Conservation (phyloP, 768 basidiomycete genomes). For the Vishniacozyma victoriae region DNA sequence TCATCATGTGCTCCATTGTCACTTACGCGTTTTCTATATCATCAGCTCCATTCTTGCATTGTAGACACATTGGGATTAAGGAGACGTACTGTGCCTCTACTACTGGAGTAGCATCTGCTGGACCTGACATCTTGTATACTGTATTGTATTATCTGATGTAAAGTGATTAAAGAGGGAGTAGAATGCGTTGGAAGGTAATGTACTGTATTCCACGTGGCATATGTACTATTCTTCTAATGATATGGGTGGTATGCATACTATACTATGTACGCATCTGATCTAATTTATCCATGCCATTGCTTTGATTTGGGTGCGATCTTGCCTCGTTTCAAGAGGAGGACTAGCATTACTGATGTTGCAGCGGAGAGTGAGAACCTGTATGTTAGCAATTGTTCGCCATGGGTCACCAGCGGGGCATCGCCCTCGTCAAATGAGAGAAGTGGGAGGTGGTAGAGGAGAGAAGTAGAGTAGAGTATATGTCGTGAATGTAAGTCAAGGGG, state of each 20-base stretch:
- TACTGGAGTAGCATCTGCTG: constrained; percentile 38
- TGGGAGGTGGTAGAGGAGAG: neutral
- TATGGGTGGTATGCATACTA: too few relatives aligned
- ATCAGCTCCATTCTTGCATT: constrained; percentile 1
- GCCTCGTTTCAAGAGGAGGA: constrained; percentile 27
- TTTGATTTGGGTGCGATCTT: constrained; percentile 4
- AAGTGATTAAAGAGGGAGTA: neutral
- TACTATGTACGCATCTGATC: too few relatives aligned
- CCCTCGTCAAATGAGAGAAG: neutral
- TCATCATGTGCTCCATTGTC: neutral
- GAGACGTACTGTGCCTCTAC: constrained; percentile 38
- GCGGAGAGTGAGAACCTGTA: constrained; percentile 81
- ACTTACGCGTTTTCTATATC: constrained; percentile 34
- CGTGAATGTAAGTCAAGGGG: neutral
- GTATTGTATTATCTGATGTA: constrained; percentile 1
- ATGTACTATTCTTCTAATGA: too few relatives aligned
- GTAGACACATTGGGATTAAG: neutral
- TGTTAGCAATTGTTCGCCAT: too few relatives aligned
- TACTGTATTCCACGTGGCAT: constrained; percentile 1
- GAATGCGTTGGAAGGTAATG: neutral
- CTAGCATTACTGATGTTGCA: constrained; percentile 69
- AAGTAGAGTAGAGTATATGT: neutral
- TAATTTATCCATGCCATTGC: too few relatives aligned
- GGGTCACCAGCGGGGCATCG: constrained; percentile 1
- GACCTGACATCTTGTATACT: constrained; percentile 23